Conservation (phyloP, 176 grass and related monocot genomes). For the Oryza officinalis region DNA sequence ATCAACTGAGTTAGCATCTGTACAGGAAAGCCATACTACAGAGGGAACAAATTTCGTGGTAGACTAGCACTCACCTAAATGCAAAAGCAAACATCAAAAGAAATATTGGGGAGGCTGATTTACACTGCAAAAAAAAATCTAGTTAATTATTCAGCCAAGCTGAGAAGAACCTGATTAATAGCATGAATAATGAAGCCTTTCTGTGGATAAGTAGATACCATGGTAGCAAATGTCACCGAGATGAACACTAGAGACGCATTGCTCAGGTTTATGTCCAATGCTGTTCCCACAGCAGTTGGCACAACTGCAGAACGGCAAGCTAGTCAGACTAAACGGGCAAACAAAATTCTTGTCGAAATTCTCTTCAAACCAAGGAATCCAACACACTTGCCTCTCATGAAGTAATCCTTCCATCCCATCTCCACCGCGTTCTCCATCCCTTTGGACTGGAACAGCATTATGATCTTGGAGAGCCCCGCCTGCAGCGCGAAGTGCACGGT, state of each 20-base stretch:
- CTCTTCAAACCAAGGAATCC: background rate
- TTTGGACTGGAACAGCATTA: slow-evolving; percentile 70
- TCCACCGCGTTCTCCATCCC: slow-evolving; percentile 42
- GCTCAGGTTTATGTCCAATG: slow-evolving; percentile 97
- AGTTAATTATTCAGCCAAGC: slow-evolving; percentile 24
- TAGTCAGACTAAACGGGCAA: background rate
- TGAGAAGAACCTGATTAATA: background rate
- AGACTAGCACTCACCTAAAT: slow-evolving; percentile 77
- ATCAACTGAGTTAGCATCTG: background rate
- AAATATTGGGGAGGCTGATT: slow-evolving; percentile 97
- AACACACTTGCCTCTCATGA: slow-evolving; percentile 85
- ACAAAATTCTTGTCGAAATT: background rate
- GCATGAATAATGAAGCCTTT: background rate
- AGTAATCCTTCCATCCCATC: slow-evolving; percentile 99
- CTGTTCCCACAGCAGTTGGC: slow-evolving; percentile 94
- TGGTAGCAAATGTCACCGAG: slow-evolving; percentile 95
- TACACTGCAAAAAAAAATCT: slow-evolving; percentile 74
- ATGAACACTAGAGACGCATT: slow-evolving; percentile 98
- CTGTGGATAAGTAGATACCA: slow-evolving; percentile 60
- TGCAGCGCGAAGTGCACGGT: slow-evolving; percentile 97
- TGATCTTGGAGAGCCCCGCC: slow-evolving; percentile 86
- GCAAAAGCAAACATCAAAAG: slow-evolving; percentile 96
- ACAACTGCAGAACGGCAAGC: slow-evolving; percentile 67
- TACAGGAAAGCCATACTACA: background rate
- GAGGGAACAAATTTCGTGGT: background rate